Percentiles rank a stretch among this genome's conserved stretches.
Evolutionary conservation across 176 grass and related monocot species (phyloP).

Genomic region (Secale cereale): DNA sequence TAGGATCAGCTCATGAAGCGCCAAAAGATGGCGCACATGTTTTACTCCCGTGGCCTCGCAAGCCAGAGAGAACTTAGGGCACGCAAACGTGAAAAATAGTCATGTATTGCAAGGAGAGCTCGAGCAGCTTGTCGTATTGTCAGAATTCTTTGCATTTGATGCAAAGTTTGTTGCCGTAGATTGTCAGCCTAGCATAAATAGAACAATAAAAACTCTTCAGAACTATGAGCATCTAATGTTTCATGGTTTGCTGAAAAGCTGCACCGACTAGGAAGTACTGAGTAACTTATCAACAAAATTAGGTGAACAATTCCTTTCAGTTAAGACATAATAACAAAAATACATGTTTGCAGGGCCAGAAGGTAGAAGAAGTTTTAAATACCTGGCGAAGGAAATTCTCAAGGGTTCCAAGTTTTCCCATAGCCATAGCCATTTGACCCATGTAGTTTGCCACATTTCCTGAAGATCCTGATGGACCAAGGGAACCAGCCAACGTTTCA

Average conservation of each 20-base stretch:
- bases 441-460: constrained; percentile 96
- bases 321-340: background rate
- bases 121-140: constrained; percentile 78
- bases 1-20: constrained; percentile 16
- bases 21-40: background rate
- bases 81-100: constrained; percentile 78
- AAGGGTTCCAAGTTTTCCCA: constrained; percentile 96
- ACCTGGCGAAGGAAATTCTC: constrained; percentile 98
- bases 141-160: constrained; percentile 78
- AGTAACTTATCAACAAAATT: background rate
- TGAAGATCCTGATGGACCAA: constrained; percentile 70
- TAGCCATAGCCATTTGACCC: constrained; percentile 99
- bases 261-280: background rate
- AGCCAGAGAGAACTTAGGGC: constrained; percentile 92
- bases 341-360: background rate
- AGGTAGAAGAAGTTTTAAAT: background rate
- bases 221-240: background rate
- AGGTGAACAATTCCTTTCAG: background rate
- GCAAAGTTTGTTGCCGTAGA: constrained; percentile 78
- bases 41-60: constrained; percentile 67
- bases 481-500: constrained; percentile 85
- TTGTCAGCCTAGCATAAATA: constrained; percentile 71
- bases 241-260: constrained; percentile 4
- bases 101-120: constrained; percentile 73
- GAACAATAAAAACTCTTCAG: constrained; percentile 20